These are phyloP conservation scores for Colletotrichum tropicale DNA, from an alignment of 2,329 filamentous ascomycete genomes.

Conservation along the genomic window DNA sequence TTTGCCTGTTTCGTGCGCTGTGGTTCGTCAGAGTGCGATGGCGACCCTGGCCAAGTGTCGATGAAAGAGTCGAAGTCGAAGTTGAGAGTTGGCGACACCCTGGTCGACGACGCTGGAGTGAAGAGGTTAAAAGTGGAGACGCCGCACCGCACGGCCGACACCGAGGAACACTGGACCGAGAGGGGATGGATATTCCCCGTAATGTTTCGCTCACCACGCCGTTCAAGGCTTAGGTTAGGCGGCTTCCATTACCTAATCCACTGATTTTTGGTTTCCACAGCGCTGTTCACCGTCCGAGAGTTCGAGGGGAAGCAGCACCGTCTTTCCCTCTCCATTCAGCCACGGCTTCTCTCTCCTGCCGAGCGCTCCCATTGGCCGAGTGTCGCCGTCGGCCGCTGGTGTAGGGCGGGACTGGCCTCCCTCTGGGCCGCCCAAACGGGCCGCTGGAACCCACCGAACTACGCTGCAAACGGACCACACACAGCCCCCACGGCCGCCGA, in stretches of 20 bases:
- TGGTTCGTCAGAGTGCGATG: conserved; percentile 12
- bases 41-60: background rate
- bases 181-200: background rate
- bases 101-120: background rate
- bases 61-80: background rate
- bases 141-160: conserved; percentile 3
- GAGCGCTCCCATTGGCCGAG: background rate
- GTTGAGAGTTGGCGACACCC: background rate
- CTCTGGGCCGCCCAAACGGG: conserved; percentile 15
- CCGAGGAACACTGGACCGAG: background rate
- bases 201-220: background rate
- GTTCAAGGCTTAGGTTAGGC: background rate
- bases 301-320: background rate
- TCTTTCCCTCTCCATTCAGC: background rate
- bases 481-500: conserved; percentile 17
- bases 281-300: background rate
- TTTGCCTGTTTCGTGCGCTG: background rate
- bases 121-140: conserved; percentile 2
- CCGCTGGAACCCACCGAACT: conserved; percentile 9
- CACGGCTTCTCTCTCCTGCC: background rate
- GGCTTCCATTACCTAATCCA: background rate
- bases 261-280: background rate
- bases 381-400: background rate
- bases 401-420: background rate
- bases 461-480: background rate